Evolutionary conservation across 1,139 yeast species (phyloP).

Genomic region (Hansenula lynferdii): DNA sequence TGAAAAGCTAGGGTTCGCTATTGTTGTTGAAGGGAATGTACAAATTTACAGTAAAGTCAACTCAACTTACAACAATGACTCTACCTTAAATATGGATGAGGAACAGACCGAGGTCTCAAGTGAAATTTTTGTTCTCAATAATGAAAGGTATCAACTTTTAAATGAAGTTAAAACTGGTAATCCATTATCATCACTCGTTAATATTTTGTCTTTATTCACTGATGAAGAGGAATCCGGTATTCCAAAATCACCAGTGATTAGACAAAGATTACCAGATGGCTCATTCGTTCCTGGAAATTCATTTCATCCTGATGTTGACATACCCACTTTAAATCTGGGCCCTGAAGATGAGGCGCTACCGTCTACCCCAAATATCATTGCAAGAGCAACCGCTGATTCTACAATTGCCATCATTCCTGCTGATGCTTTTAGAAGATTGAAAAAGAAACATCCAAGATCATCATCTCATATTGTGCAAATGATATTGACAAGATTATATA

Average conservation of each 20-base stretch:
- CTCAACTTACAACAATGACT: background rate
- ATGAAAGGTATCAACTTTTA: constrained; percentile 63
- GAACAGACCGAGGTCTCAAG: constrained; percentile 7
- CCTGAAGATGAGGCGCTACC: background rate
- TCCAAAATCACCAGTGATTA: constrained; percentile 10
- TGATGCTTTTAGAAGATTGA: constrained; percentile 71
- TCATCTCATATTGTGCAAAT: constrained; percentile 94
- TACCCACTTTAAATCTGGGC: constrained; percentile 3
- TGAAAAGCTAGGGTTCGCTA: constrained; percentile 78
- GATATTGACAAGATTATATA: constrained; percentile 77
- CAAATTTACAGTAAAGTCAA: constrained; percentile 61
- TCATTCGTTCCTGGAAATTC: background rate
- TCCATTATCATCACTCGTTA: constrained; percentile 78
- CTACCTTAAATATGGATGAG: background rate
- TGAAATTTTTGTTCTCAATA: constrained; percentile 41
- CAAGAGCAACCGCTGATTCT: constrained; percentile 45
- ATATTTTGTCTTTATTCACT: constrained; percentile 70
- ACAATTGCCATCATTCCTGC: constrained; percentile 92
- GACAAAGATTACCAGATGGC: constrained; percentile 2
- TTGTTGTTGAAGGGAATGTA: constrained; percentile 90
- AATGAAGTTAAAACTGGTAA: constrained; percentile 85
- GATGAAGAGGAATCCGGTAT: constrained; percentile 23
- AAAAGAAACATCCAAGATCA: constrained; percentile 76
- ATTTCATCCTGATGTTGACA: constrained; percentile 4
- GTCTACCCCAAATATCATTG: constrained; percentile 29